A percentile compares a stretch with the other conserved stretches of the same genome.
Evolutionary conservation across 768 basidiomycete genomes (phyloP).

Genomic region (Macrolepiota fuliginosa): DNA sequence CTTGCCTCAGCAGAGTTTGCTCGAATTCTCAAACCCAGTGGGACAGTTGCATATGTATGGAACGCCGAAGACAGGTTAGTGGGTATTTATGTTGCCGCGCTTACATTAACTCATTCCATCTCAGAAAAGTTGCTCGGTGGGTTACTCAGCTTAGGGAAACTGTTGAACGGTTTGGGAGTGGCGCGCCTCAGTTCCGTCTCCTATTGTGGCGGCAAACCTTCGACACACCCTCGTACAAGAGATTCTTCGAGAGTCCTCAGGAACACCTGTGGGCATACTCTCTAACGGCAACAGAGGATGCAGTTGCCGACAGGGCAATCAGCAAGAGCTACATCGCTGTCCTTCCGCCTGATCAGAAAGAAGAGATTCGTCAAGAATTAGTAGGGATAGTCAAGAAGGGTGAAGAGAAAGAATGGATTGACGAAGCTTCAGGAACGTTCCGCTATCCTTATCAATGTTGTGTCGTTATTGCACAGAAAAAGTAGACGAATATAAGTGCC

Average conservation of each 20-base stretch:
- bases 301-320: constrained; percentile 63
- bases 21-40: constrained; percentile 76
- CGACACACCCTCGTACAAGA: constrained; percentile 56
- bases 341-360: constrained; percentile 54
- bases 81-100: neutral
- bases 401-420: constrained; percentile 73
- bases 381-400: constrained; percentile 54
- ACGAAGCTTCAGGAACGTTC: constrained; percentile 70
- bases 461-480: constrained; percentile 47
- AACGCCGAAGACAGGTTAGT: constrained; percentile 80
- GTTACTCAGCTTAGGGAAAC: constrained; percentile 68
- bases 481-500: no score
- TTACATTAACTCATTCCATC: neutral
- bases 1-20: constrained; percentile 76
- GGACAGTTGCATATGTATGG: constrained; percentile 78
- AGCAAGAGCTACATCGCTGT: constrained; percentile 87
- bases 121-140: constrained; percentile 63
- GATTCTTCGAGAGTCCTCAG: constrained; percentile 56
- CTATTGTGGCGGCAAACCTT: constrained; percentile 73
- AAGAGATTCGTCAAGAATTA: constrained; percentile 47
- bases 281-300: constrained; percentile 50
- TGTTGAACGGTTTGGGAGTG: constrained; percentile 66
- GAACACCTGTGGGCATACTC: constrained; percentile 55
- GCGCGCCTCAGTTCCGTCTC: constrained; percentile 81
- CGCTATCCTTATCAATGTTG: constrained; percentile 77